Evolutionary conservation across 805 yeast genomes (phyloP).

Genomic region (Candida alai): DNA sequence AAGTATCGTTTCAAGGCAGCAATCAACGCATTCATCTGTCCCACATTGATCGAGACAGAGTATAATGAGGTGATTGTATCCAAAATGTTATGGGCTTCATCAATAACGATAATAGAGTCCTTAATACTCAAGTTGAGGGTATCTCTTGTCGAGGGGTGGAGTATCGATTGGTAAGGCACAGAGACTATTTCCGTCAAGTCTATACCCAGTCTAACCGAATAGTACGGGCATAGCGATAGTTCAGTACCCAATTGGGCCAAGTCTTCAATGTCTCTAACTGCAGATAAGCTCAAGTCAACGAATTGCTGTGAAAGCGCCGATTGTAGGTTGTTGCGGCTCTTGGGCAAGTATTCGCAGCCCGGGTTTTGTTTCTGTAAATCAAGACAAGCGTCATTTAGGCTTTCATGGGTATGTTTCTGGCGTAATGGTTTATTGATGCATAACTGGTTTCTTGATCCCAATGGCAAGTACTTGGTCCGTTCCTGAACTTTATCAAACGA

Average conservation of each 20-base stretch:
- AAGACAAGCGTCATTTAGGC: conserved; percentile 76
- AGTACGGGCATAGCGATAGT: conserved; percentile 74
- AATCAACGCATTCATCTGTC: conserved; percentile 45
- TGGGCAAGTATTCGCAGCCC: conserved; percentile 23
- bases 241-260: conserved; percentile 55
- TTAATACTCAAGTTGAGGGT: conserved; percentile 55
- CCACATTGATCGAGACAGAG: conserved; percentile 53
- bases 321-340: conserved; percentile 17
- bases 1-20: conserved; percentile 53
- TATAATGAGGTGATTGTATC: conserved; percentile 71
- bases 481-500: conserved; percentile 48
- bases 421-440: conserved; percentile 70
- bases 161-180: conserved; percentile 77
- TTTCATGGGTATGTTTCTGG: conserved; percentile 42
- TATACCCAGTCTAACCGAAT: conserved; percentile 58
- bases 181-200: conserved; percentile 70
- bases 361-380: conserved; percentile 52
- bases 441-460: conserved; percentile 82
- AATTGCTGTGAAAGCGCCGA: conserved; percentile 37
- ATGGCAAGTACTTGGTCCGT: conserved; percentile 60
- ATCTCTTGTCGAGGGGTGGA: conserved; percentile 58
- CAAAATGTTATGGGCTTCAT: conserved; percentile 87
- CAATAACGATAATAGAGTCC: conserved; percentile 71
- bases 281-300: conserved; percentile 51
- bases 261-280: conserved; percentile 77